These are phyloP conservation scores for Fusarium sp. DNA, from an alignment of 2,329 filamentous ascomycete species.

Conservation along the genomic window DNA sequence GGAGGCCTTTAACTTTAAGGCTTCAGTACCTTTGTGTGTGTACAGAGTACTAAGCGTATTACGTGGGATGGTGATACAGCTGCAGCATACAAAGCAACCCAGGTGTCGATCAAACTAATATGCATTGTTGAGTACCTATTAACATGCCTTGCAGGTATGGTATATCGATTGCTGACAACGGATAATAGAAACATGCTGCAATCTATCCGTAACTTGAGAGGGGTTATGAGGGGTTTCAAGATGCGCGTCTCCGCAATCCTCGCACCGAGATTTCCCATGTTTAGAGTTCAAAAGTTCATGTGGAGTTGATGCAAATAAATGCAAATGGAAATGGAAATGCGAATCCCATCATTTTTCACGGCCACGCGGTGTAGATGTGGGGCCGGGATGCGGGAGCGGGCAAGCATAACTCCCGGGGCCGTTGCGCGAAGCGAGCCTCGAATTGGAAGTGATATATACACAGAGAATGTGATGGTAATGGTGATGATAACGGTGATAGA, in stretches of 20 bases:
- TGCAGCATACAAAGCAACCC: constrained; percentile 3
- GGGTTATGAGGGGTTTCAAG: not conserved
- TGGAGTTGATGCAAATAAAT: not conserved
- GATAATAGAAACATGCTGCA: too few species aligned
- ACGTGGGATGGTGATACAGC: constrained; percentile 13
- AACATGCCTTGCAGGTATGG: too few species aligned
- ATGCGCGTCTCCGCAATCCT: constrained; percentile 31
- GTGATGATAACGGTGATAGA: not conserved
- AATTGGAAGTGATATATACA: not conserved
- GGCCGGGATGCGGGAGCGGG: constrained; percentile 36
- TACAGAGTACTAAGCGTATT: not conserved
- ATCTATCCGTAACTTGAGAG: not conserved
- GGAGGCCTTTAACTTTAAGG: constrained; percentile 2
- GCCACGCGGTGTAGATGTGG: constrained; percentile 39
- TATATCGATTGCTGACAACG: not conserved
- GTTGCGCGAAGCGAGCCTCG: constrained; percentile 1
- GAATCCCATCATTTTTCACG: not conserved
- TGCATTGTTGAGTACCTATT: not conserved
- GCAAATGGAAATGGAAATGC: too few species aligned
- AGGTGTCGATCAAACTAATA: constrained; percentile 20
- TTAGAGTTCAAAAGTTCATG: not conserved
- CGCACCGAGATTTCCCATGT: constrained; percentile 12
- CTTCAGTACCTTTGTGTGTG: not conserved
- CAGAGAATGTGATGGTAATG: not conserved
- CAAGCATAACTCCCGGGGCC: constrained; percentile 36